Base-by-base conservation (phyloP, 2,329 filamentous ascomycete genomes). In the Trichoderma sp. region DNA sequence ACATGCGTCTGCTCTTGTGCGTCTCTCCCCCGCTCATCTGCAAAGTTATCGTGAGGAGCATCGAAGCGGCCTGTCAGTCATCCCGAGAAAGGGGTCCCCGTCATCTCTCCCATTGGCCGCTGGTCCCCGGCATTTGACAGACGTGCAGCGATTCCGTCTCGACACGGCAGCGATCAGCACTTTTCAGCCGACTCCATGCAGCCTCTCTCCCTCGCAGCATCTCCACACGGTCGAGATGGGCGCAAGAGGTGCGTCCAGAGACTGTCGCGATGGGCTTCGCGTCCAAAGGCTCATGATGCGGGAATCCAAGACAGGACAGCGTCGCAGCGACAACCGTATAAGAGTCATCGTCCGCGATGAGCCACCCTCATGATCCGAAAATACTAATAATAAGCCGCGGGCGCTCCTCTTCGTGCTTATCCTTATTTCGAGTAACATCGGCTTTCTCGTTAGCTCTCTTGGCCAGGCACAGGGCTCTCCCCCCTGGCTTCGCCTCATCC, bases 381-480 rank as follows among this genome's bases (percentile, higher is more conserved):
- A 43, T 63, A 54, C 59, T 62, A 62, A 62, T 62, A 62, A 54
- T 62, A 63, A 63, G 60, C 41, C 50, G 60, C 60, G 60, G 60
- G 60, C 60, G 50, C 60, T n/a, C 45, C 50, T 28, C n/a, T 28
- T 28, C 43, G 60, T 63, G 60, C 60, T 63, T 55, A 63, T 51
- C 30, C 26, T 44, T 24, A 60, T 60, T 28, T 54, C 47, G 24
- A 34, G 48, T 47, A 41, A 41, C 41, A 47, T 14, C 14, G 24
- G 50, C 39, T 55, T 24, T 47, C 41, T 63, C 41, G 21, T 43
- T 52, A 52, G 30, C 51, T 61, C 44, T 52, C 17, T 47, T 52
- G 39, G 43, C 47, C 60, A 63, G 48, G 50, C 50, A 59, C n/a
- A n/a, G 34, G 24, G 19, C 30, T 44, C 28, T 34, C 50, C 60